These are phyloP conservation scores for Boletus subparvulus DNA, from an alignment of 768 basidiomycete species.

Conservation along the genomic window DNA sequence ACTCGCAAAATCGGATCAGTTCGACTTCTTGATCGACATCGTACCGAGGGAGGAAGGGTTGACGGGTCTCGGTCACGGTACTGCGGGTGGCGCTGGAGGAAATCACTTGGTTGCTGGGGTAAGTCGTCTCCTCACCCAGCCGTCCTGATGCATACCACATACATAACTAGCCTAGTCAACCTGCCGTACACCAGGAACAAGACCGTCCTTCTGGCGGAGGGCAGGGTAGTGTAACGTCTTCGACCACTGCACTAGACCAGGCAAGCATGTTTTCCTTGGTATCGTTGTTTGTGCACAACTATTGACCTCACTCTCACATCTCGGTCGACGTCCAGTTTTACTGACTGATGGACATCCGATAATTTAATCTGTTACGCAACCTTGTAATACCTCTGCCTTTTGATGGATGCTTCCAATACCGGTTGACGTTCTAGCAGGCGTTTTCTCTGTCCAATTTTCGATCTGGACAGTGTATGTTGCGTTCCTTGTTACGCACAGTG, in stretches of 20 bases:
- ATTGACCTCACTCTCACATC: neutral
- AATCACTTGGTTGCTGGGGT: slow-evolving; percentile 27
- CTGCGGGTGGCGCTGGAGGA: slow-evolving; percentile 2
- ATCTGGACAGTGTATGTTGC: neutral
- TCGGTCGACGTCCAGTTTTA: slow-evolving; percentile 20
- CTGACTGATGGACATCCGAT: slow-evolving; percentile 9
- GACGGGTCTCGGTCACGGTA: slow-evolving; percentile 20
- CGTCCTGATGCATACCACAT: neutral
- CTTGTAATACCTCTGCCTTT: slow-evolving; percentile 5
- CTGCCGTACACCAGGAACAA: slow-evolving; percentile 23
- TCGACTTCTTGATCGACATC: slow-evolving; percentile 97
- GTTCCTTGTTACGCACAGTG: neutral
- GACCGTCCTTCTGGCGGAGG: slow-evolving; percentile 21
- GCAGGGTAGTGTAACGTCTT: slow-evolving; percentile 20
- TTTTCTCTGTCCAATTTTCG: neutral
- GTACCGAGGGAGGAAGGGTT: slow-evolving; percentile 77
- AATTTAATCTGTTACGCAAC: slow-evolving; percentile 1
- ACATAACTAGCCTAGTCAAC: slow-evolving; percentile 24
- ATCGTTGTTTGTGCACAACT: neutral
- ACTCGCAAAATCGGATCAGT: slow-evolving; percentile 89
- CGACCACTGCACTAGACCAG: slow-evolving; percentile 28
- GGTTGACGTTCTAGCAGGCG: neutral
- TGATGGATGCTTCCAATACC: neutral
- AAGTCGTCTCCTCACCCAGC: neutral
- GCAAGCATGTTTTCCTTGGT: neutral